Evolutionary conservation across 805 yeast species (phyloP).

Genomic region (Pachysolen tannophilus): DNA sequence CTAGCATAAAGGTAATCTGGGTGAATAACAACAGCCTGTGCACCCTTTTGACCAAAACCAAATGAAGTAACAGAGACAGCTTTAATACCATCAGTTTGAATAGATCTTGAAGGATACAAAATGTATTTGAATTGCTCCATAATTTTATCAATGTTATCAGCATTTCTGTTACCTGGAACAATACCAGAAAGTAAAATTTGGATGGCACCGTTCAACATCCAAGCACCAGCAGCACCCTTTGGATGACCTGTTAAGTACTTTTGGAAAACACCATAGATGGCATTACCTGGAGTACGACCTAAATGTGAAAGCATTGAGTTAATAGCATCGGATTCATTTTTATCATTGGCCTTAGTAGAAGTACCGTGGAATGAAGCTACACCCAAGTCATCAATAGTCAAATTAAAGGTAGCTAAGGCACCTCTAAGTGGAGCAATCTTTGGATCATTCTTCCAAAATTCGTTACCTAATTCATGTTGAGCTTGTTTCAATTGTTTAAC

Average conservation of each 20-base stretch:
- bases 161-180: slow-evolving; percentile 98
- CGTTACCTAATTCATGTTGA: slow-evolving; percentile 91
- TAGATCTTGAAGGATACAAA: slow-evolving; percentile 87
- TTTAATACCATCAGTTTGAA: slow-evolving; percentile 94
- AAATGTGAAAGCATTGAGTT: slow-evolving; percentile 89
- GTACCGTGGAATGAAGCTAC: slow-evolving; percentile 99
- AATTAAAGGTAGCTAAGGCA: slow-evolving; percentile 87
- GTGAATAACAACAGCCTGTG: slow-evolving; percentile 85
- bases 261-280: slow-evolving; percentile 97
- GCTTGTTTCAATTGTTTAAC: slow-evolving; percentile 80
- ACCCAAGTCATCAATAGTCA: slow-evolving; percentile 89
- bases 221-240: slow-evolving; percentile 99
- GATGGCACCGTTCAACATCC: slow-evolving; percentile 99
- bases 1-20: slow-evolving; percentile 90
- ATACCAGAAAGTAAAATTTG: slow-evolving; percentile 89
- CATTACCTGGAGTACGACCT: slow-evolving; percentile 97
- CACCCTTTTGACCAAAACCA: slow-evolving; percentile 99
- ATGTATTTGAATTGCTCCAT: slow-evolving; percentile 82
- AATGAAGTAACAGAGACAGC: slow-evolving; percentile 96
- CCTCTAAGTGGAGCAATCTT: slow-evolving; percentile 97
- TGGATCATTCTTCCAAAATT: slow-evolving; percentile 84
- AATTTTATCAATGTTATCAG: slow-evolving; percentile 85
- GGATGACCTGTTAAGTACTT: slow-evolving; percentile 99
- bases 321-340: slow-evolving; percentile 92
- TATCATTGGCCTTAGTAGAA: slow-evolving; percentile 96